Conservation (phyloP, 176 grass and related monocot species). For the maize (Zea mays) region DNA sequence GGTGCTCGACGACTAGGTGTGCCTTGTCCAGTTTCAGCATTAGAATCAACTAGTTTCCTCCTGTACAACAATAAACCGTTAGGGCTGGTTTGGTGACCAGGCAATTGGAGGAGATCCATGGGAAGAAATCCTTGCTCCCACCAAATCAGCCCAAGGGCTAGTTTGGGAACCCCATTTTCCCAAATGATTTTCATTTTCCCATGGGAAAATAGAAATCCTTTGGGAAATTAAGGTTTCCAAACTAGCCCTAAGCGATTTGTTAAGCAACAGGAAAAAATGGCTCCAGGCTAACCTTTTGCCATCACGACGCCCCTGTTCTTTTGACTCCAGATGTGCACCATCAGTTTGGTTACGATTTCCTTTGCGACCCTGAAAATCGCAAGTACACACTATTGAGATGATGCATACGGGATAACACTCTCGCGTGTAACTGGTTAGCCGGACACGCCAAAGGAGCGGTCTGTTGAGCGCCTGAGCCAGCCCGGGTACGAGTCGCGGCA, state of each 20-base stretch:
- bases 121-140: no score
- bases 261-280: neutral
- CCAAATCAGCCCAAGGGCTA: no score
- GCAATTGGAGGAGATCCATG: no score
- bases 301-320: constrained; percentile 18
- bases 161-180: no score
- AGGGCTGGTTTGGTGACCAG: no score
- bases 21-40: constrained; percentile 32
- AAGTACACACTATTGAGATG: neutral
- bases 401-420: neutral
- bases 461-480: no score
- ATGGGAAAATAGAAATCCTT: no score
- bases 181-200: no score
- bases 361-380: constrained; percentile 53
- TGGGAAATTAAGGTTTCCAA: no score
- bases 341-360: constrained; percentile 41
- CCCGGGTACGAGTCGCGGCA: no score
- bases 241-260: neutral
- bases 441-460: no score
- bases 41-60: constrained; percentile 36
- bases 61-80: constrained; percentile 28
- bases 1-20: neutral
- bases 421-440: no score
- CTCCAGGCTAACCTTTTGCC: constrained; percentile 42
- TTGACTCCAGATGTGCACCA: constrained; percentile 7